A percentile compares a stretch with the other conserved stretches of the same genome.
phyloP scores from a whole-genome alignment of 2,329 filamentous ascomycete species.

The Aspergillus calidoustus region DNA sequence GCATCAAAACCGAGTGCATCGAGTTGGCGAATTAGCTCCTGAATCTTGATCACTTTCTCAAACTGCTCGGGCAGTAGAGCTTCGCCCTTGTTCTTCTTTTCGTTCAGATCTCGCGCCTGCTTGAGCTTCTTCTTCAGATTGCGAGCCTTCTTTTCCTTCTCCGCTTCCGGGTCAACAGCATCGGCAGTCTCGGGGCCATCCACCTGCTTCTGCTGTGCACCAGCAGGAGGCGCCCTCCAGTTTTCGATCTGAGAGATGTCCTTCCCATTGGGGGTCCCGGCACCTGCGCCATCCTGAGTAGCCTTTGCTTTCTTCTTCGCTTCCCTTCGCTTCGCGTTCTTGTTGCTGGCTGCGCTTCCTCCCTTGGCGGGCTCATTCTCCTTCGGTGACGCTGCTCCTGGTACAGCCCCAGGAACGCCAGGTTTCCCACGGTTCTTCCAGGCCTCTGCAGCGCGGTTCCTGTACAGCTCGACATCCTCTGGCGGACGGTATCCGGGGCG shows the following conservation, averaged over 20 bases:
- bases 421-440: constrained; percentile 76
- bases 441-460: constrained; percentile 83
- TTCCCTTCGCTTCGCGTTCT: constrained; percentile 83
- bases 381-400: constrained; percentile 68
- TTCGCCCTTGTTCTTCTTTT: constrained; percentile 87
- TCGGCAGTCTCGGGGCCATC: constrained; percentile 32
- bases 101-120: constrained; percentile 86
- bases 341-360: constrained; percentile 66
- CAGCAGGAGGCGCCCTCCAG: constrained; percentile 34
- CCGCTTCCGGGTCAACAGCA: constrained; percentile 69
- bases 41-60: constrained; percentile 96
- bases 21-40: constrained; percentile 86
- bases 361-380: constrained; percentile 51
- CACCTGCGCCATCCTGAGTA: constrained; percentile 59
- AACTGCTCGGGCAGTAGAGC: constrained; percentile 89
- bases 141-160: constrained; percentile 90
- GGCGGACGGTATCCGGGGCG: constrained; percentile 91
- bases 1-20: constrained; percentile 82
- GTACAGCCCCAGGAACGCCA: constrained; percentile 79
- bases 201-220: constrained; percentile 31
- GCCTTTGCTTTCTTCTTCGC: constrained; percentile 64
- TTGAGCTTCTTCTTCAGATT: constrained; percentile 93
- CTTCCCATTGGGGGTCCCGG: constrained; percentile 22
- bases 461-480: constrained; percentile 95
- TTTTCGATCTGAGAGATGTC: constrained; percentile 36